Conservation (phyloP, 1,284 basidiomycete species). For the Rhodotorula sp. region DNA sequence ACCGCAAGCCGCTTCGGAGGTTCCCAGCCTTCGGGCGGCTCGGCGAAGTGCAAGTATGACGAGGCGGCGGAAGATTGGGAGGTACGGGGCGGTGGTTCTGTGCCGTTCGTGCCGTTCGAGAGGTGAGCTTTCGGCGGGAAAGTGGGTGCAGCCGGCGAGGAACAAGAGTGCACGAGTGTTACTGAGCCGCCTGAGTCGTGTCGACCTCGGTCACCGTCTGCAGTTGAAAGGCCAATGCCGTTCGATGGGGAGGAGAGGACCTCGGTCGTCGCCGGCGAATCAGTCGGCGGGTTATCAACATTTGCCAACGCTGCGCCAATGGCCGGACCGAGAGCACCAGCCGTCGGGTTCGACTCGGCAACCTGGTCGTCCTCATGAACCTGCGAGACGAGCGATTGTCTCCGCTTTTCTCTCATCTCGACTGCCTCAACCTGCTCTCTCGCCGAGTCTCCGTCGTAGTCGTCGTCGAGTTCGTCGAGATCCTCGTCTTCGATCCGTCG, state of each 20-base stretch:
- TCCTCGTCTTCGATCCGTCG: not conserved
- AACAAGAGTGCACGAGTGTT: not conserved
- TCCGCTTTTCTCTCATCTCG: constrained; percentile 13
- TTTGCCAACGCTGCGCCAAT: not conserved
- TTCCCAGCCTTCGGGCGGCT: constrained; percentile 32
- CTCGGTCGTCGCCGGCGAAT: not conserved
- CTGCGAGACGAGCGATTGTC: not conserved
- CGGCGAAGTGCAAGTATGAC: constrained; percentile 34
- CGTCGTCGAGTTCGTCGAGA: not conserved
- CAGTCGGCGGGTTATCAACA: not conserved
- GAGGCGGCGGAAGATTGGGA: not conserved
- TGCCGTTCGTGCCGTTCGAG: too few relatives aligned
- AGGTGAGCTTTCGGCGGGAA: constrained; percentile 15
- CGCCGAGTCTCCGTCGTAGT: not conserved
- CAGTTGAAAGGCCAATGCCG: not conserved
- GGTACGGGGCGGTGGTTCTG: not conserved
- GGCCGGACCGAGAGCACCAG: constrained; percentile 14
- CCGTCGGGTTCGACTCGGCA: not conserved
- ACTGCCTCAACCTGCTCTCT: not conserved
- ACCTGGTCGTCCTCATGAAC: constrained; percentile 9
- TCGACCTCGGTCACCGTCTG: not conserved
- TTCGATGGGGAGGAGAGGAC: not conserved
- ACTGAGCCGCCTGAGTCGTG: constrained; percentile 9
- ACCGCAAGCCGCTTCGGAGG: constrained; percentile 7
- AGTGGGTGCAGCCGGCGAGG: not conserved